Percentiles rank a stretch among this genome's conserved stretches.
These are phyloP conservation scores for Dothideomycetidae sp. DNA, from an alignment of 2,329 filamentous ascomycete genomes.

Conservation along the genomic window DNA sequence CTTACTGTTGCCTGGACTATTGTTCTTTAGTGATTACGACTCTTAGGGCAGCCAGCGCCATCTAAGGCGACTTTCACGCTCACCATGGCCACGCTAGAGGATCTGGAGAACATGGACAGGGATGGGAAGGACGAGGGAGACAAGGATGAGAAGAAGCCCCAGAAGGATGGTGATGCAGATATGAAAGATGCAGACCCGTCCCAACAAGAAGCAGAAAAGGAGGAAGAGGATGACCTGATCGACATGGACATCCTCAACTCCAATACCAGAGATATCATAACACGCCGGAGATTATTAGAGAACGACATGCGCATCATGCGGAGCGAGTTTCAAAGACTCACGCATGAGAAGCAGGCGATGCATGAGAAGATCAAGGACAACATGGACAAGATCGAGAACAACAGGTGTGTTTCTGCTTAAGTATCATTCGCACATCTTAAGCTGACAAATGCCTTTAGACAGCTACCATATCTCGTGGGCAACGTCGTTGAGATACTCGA, in stretches of 20 bases:
- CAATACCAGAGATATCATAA: slow-evolving; percentile 88
- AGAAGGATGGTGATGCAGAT: slow-evolving; percentile 55
- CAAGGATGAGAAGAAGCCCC: slow-evolving; percentile 41
- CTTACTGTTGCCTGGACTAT: no score
- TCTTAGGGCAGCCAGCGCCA: no score
- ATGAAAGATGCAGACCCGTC: slow-evolving; percentile 65
- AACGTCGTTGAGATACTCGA: slow-evolving; percentile 97
- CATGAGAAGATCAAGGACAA: slow-evolving; percentile 99
- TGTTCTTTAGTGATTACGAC: no score
- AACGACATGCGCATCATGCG: slow-evolving; percentile 98
- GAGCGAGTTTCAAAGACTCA: slow-evolving; percentile 86
- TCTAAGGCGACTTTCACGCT: no score
- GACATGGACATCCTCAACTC: slow-evolving; percentile 88
- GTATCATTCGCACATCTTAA: background rate
- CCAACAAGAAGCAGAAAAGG: slow-evolving; percentile 45
- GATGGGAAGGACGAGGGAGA: slow-evolving; percentile 46
- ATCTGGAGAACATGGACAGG: slow-evolving; percentile 78
- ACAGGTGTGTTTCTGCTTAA: slow-evolving; percentile 48
- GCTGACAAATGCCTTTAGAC: slow-evolving; percentile 38
- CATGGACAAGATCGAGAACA: slow-evolving; percentile 96
- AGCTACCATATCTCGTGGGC: slow-evolving; percentile 94
- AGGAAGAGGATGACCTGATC: slow-evolving; percentile 62
- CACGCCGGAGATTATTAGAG: slow-evolving; percentile 79
- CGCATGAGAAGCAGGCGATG: slow-evolving; percentile 93
- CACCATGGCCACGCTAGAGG: slow-evolving; percentile 76